Conservation (phyloP, 2,329 filamentous ascomycete genomes). For the Exutisphaerella laricina region DNA sequence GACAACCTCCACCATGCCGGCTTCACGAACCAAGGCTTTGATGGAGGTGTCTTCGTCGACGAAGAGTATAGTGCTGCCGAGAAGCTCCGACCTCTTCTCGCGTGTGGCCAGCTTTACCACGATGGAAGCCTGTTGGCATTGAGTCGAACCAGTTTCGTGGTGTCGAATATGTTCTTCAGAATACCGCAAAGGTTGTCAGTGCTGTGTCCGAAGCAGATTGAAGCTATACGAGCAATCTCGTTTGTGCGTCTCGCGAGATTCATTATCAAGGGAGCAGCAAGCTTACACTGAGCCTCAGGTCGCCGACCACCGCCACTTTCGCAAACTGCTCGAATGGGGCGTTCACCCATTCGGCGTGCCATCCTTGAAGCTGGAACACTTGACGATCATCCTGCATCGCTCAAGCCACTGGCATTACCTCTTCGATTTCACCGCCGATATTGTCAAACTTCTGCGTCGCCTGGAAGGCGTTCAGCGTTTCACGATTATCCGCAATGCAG, state of each 20-base stretch:
- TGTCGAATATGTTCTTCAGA: conserved; percentile 32
- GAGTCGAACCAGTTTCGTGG: conserved; percentile 33
- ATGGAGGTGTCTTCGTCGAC: conserved; percentile 24
- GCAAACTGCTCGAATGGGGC: conserved; percentile 31
- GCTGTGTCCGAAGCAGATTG: conserved; percentile 27
- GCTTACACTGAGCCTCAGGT: conserved; percentile 5
- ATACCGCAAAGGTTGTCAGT: conserved; percentile 25
- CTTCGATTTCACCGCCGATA: conserved; percentile 31
- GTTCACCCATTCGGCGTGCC: conserved; percentile 31
- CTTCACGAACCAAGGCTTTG: conserved; percentile 13
- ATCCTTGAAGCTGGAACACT: conserved; percentile 30
- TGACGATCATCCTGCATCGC: conserved; percentile 31
- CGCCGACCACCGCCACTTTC: conserved; percentile 30
- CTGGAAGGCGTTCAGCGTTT: conserved; percentile 33
- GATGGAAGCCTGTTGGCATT: conserved; percentile 36
- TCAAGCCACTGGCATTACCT: conserved; percentile 33
- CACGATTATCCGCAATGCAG: conserved; percentile 33
- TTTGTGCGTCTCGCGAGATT: conserved; percentile 9
- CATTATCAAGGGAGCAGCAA: too few relatives aligned
- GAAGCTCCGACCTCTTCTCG: conserved; percentile 33
- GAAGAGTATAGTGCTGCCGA: conserved; percentile 27
- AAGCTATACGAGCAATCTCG: conserved; percentile 31
- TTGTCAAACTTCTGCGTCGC: conserved; percentile 33
- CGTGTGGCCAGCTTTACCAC: conserved; percentile 35
- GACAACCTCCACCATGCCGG: conserved; percentile 8